phyloP scores from a whole-genome alignment of 2,329 filamentous ascomycete species.

The Gaeumannomyces sp. region DNA sequence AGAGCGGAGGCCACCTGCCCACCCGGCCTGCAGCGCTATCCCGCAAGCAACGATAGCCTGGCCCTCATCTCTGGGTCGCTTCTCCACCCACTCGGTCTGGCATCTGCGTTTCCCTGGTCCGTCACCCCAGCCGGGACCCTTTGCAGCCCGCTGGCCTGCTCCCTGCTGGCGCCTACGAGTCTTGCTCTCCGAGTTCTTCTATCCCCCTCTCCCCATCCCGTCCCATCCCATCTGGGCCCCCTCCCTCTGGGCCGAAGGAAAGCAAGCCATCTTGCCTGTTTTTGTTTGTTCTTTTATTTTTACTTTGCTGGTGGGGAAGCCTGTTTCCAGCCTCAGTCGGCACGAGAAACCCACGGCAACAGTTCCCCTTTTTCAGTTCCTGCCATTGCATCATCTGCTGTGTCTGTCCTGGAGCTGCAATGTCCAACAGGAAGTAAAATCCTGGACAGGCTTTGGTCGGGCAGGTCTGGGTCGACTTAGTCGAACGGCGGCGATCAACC shows the following conservation, averaged over 20 bases:
- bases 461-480: neutral
- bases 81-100: neutral
- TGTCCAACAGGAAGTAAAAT: no score
- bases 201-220: neutral
- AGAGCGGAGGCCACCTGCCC: conserved; percentile 1
- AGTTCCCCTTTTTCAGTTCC: neutral
- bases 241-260: neutral
- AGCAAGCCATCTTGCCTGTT: neutral
- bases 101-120: neutral
- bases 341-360: neutral
- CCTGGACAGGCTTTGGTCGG: no score
- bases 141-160: no score
- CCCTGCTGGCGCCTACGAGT: no score
- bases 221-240: neutral
- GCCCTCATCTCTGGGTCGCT: neutral
- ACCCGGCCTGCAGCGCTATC: neutral
- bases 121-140: neutral
- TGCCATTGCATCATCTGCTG: neutral
- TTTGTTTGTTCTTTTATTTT: neutral
- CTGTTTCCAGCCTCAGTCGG: neutral
- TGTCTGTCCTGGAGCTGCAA: neutral
- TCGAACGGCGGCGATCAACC: neutral
- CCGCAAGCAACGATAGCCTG: neutral
- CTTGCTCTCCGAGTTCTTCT: neutral
- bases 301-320: neutral